Conservation (phyloP, 2,329 filamentous ascomycete genomes). For the Cryoendolithus antarcticus region DNA sequence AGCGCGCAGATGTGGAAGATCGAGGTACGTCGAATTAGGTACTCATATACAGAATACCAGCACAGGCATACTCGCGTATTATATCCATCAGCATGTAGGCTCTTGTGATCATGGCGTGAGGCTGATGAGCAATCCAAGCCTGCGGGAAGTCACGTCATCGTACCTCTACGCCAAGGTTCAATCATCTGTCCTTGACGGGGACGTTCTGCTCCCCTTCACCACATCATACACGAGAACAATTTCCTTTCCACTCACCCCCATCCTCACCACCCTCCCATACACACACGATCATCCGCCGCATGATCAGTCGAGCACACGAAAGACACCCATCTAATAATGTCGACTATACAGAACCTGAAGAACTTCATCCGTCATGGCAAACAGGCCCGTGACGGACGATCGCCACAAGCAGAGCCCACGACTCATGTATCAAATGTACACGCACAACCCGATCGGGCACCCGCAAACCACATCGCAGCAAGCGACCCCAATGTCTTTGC, state of each 20-base stretch:
- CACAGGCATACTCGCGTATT: slow-evolving; percentile 66
- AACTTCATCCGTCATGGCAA: slow-evolving; percentile 98
- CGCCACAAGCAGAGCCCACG: slow-evolving; percentile 47
- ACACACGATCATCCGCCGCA: too few species aligned
- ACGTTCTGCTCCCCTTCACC: too few species aligned
- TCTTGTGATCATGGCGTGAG: too few species aligned
- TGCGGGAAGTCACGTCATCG: slow-evolving; percentile 46
- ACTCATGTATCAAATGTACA: slow-evolving; percentile 53
- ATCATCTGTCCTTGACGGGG: slow-evolving; percentile 54
- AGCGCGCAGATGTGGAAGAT: slow-evolving; percentile 65
- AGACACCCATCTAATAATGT: slow-evolving; percentile 34
- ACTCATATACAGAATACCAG: slow-evolving; percentile 92
- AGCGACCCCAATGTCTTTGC: slow-evolving; percentile 51
- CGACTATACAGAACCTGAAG: slow-evolving; percentile 85
- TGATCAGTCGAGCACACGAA: too few species aligned
- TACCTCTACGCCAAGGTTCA: slow-evolving; percentile 47
- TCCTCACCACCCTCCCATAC: too few species aligned
- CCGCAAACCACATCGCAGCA: slow-evolving; percentile 33
- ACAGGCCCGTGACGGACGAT: slow-evolving; percentile 63
- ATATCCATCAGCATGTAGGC: too few species aligned
- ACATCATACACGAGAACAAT: too few species aligned
- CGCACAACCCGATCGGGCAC: slow-evolving; percentile 44
- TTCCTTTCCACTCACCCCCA: too few species aligned
- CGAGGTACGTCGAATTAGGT: slow-evolving; percentile 77
- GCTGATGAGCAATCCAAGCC: slow-evolving; percentile 73